A percentile compares a stretch with the other conserved stretches of the same genome.
These are phyloP conservation scores for Zasmidium angulare DNA, from an alignment of 2,329 filamentous ascomycete genomes.

Conservation along the genomic window DNA sequence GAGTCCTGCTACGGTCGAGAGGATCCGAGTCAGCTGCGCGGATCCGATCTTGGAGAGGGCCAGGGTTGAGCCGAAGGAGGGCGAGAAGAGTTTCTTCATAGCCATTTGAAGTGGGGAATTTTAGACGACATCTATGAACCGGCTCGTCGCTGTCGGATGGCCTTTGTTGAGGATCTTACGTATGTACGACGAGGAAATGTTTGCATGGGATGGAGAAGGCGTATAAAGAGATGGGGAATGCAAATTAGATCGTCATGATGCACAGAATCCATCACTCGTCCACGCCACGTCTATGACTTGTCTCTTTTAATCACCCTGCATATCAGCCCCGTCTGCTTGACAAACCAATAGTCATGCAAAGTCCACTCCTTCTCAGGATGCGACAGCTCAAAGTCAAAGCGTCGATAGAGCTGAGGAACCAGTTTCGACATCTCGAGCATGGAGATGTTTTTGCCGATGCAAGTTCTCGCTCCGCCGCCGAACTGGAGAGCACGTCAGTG, in stretches of 20 bases:
- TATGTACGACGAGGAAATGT: no score
- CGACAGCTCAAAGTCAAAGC: slow-evolving; percentile 26
- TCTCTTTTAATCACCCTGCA: slow-evolving; percentile 8
- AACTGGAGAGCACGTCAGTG: slow-evolving; percentile 14
- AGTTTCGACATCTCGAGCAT: slow-evolving; percentile 32
- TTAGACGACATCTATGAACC: no score
- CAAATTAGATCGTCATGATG: no score
- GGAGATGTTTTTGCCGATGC: slow-evolving; percentile 25
- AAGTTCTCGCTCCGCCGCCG: slow-evolving; percentile 18
- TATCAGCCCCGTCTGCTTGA: slow-evolving; percentile 25
- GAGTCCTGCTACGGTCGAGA: slow-evolving; percentile 81
- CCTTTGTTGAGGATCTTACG: no score
- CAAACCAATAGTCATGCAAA: slow-evolving; percentile 18
- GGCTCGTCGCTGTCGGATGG: no score
- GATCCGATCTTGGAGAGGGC: slow-evolving; percentile 78
- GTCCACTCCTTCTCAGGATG: slow-evolving; percentile 24
- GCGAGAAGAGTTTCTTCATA: slow-evolving; percentile 82
- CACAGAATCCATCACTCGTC: no score
- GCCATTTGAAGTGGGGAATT: slow-evolving; percentile 48
- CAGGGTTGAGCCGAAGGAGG: slow-evolving; percentile 68
- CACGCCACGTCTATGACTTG: not conserved
- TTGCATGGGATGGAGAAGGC: no score
- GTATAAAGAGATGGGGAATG: no score
- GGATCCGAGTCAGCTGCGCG: slow-evolving; percentile 74
- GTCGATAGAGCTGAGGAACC: slow-evolving; percentile 28